These are phyloP conservation scores for Ogataea paraovalis DNA, from an alignment of 805 yeast genomes.

Conservation along the genomic window DNA sequence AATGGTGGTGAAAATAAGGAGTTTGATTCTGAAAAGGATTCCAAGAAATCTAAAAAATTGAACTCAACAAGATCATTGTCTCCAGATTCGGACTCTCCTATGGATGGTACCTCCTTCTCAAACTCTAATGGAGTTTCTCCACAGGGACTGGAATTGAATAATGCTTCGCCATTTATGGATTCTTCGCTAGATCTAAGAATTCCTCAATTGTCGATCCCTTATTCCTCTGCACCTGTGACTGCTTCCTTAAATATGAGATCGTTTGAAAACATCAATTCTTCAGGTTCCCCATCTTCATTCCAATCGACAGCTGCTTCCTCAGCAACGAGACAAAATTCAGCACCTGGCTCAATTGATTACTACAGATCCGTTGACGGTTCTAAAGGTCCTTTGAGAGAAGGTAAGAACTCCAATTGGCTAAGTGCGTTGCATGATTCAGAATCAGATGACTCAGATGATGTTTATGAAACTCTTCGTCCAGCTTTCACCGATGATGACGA, in stretches of 20 bases:
- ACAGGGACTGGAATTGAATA: slow-evolving; percentile 26
- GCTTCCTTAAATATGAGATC: slow-evolving; percentile 39
- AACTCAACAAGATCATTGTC: slow-evolving; percentile 14
- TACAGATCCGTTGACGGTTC: not conserved
- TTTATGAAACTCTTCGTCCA: slow-evolving; percentile 28
- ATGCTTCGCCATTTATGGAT: slow-evolving; percentile 28
- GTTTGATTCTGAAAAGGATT: slow-evolving; percentile 17
- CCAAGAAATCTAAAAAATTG: slow-evolving; percentile 13
- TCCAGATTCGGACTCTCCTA: slow-evolving; percentile 13
- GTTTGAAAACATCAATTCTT: not conserved
- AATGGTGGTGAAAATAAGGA: slow-evolving; percentile 46
- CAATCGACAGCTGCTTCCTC: not conserved
- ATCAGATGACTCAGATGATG: slow-evolving; percentile 41
- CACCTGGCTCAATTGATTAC: not conserved
- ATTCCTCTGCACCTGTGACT: slow-evolving; percentile 73
- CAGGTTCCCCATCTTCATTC: not conserved
- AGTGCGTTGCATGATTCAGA: slow-evolving; percentile 22
- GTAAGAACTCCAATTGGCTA: slow-evolving; percentile 7
- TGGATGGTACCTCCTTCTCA: slow-evolving; percentile 11
- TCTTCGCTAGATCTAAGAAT: slow-evolving; percentile 30
- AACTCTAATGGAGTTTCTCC: slow-evolving; percentile 23
- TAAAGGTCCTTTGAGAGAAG: slow-evolving; percentile 7
- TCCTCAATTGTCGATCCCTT: slow-evolving; percentile 53
- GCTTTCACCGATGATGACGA: slow-evolving; percentile 36
- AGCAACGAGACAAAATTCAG: not conserved